Evolutionary conservation across 805 yeast species (phyloP), one percentile per base, ranked within the genome.

Genomic region (Lipomyces chichibuensis): DNA sequence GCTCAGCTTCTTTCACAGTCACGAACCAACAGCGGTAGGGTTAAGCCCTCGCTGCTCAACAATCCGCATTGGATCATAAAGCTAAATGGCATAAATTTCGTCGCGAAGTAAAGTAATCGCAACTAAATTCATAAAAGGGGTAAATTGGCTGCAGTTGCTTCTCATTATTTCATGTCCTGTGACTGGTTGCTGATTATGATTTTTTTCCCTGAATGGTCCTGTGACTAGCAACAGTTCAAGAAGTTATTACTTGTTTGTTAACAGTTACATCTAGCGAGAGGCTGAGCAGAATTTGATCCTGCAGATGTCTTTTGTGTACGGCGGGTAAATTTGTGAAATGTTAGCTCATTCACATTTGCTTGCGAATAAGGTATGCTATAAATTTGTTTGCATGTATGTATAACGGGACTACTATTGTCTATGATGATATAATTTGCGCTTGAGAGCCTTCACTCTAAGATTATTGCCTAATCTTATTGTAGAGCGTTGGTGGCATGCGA

Each of bases 351-450:
- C 52, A 58, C 37, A 49, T 23, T 57, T 13, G 5, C 17, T n/a
- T 17, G 25, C n/a, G 49, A 56, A 20, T 32, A 20, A 13, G 62
- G 46, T 46, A 29, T n/a, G 35, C n/a, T 61, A 43, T 43, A 4
- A 17, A 17, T 7, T 17, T n/a, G 49, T 43, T 43, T 43, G 8
- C 20, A 17, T 43, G 49, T 37, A 17, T 43, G 49, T 37, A 37
- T 13, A 13, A 37, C 9, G 8, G 11, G 49, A 32, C 35, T 29
- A n/a, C 29, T 29, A 9, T 49, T 39, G 49, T n/a, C 49, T 13
- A 77, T 81, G 86, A 83, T 83, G 86, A 81, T 78, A 79, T 83
- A 84, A 84, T 83, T 83, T 83, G 86, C 86, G 86, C 79, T 83
- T 80, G 80, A 84, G 80, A 75, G 73, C 76, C 67, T 70, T 70